Conservation (phyloP, 1,139 yeast genomes). For the Nakaseomyces bracarensis region DNA sequence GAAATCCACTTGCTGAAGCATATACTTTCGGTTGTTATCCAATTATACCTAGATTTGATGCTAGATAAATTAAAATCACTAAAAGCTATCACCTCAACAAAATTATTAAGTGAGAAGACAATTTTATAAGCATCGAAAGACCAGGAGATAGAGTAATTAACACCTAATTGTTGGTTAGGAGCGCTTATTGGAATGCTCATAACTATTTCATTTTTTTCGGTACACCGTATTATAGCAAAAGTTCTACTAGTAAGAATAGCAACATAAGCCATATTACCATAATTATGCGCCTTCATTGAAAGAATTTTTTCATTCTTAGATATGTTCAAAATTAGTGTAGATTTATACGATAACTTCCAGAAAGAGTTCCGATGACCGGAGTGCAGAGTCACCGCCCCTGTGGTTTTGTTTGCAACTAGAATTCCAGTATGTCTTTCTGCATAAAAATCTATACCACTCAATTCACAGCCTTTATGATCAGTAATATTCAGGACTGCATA, state of each 20-base stretch:
- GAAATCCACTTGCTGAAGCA: slow-evolving; percentile 56
- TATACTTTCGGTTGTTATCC: slow-evolving; percentile 40
- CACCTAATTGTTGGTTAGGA: slow-evolving; percentile 4
- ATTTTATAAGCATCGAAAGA: slow-evolving; percentile 39
- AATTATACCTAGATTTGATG: slow-evolving; percentile 35
- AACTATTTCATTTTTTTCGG: not conserved
- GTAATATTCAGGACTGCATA: slow-evolving; percentile 25
- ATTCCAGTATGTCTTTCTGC: slow-evolving; percentile 51
- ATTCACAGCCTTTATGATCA: slow-evolving; percentile 20
- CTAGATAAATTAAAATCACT: not conserved
- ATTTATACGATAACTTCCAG: slow-evolving; percentile 39
- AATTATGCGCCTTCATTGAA: slow-evolving; percentile 14
- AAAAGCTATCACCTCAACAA: slow-evolving; percentile 31
- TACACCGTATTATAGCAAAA: slow-evolving; percentile 43
- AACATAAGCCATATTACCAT: slow-evolving; percentile 41
- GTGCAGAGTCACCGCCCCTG: slow-evolving; percentile 56
- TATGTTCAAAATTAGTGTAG: slow-evolving; percentile 14
- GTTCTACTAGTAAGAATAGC: slow-evolving; percentile 53
- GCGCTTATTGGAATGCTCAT: not conserved
- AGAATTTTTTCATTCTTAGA: slow-evolving; percentile 5
- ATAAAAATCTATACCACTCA: slow-evolving; percentile 46
- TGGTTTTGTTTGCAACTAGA: slow-evolving; percentile 45
- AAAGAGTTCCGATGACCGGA: slow-evolving; percentile 49
- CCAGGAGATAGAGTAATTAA: slow-evolving; percentile 42
- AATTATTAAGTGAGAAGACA: slow-evolving; percentile 14